These are phyloP conservation scores for Penicillium lagena DNA, from an alignment of 495 filamentous ascomycete species.

Conservation along the genomic window DNA sequence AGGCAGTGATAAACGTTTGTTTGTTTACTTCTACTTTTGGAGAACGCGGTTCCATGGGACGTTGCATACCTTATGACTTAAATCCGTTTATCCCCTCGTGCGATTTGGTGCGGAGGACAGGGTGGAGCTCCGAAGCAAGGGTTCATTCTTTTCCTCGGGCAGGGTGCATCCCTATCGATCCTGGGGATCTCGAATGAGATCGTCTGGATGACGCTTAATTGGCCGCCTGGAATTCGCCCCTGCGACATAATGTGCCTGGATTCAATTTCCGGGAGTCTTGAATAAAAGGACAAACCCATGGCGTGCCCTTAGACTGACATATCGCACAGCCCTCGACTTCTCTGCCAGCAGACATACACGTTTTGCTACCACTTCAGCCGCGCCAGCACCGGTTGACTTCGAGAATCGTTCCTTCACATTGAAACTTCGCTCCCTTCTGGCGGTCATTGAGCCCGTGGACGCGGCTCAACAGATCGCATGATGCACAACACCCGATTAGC, in stretches of 20 bases:
- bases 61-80: slow-evolving; percentile 9
- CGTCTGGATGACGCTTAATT: slow-evolving; percentile 8
- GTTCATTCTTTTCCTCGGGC: slow-evolving; percentile 9
- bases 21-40: slow-evolving; percentile 10
- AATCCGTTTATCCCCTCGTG: slow-evolving; percentile 2
- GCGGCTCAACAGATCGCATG: slow-evolving; percentile 4
- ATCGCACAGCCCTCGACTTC: slow-evolving; percentile 3
- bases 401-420: slow-evolving; percentile 1
- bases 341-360: neutral
- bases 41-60: slow-evolving; percentile 18
- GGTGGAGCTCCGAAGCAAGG: slow-evolving; percentile 17
- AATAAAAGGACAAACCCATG: neutral
- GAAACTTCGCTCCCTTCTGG: neutral
- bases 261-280: neutral
- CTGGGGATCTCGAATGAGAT: slow-evolving; percentile 8
- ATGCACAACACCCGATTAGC: slow-evolving; percentile 19
- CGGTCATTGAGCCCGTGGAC: slow-evolving; percentile 7
- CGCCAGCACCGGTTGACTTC: slow-evolving; percentile 16
- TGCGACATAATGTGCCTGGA: slow-evolving; percentile 2
- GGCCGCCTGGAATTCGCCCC: slow-evolving; percentile 6
- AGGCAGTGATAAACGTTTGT: slow-evolving; percentile 7
- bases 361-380: neutral
- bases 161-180: slow-evolving; percentile 3
- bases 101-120: neutral
- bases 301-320: slow-evolving; percentile 8